Percentiles rank a stretch among this genome's conserved stretches.
These are phyloP conservation scores for Suillus placidus DNA, from an alignment of 768 basidiomycete species.

Conservation along the genomic window DNA sequence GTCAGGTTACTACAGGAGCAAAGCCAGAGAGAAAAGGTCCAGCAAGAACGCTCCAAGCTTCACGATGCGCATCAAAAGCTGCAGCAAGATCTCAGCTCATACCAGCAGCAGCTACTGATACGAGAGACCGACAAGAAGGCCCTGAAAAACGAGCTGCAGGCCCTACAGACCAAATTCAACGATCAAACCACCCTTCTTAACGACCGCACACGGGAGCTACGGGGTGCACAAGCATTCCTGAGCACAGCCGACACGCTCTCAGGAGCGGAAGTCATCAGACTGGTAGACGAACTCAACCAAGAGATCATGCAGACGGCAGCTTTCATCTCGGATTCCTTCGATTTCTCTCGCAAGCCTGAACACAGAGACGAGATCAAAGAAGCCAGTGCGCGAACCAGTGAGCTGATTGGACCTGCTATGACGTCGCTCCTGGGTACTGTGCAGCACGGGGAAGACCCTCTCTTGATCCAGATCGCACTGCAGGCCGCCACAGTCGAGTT, in stretches of 20 bases:
- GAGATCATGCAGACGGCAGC: constrained; percentile 52
- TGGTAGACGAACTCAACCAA: constrained; percentile 45
- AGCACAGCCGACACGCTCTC: constrained; percentile 47
- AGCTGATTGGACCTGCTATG: constrained; percentile 34
- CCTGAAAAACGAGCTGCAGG: constrained; percentile 30
- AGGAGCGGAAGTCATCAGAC: constrained; percentile 44
- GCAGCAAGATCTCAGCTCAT: constrained; percentile 15
- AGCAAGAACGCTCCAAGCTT: constrained; percentile 21
- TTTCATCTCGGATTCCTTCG: constrained; percentile 44
- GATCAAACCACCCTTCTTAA: constrained; percentile 36
- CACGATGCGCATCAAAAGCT: constrained; percentile 19
- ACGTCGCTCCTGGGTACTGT: constrained; percentile 28
- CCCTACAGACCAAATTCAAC: constrained; percentile 26
- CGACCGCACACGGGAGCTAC: constrained; percentile 41
- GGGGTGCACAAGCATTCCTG: constrained; percentile 46
- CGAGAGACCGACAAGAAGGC: constrained; percentile 30
- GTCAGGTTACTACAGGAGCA: constrained; percentile 23
- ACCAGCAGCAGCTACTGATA: constrained; percentile 26
- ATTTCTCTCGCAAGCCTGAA: constrained; percentile 28
- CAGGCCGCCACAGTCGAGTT: constrained; percentile 37
- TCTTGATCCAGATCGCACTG: constrained; percentile 44
- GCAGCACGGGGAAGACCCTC: constrained; percentile 34
- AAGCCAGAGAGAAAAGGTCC: constrained; percentile 18
- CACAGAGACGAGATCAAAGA: constrained; percentile 31
- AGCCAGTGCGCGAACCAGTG: constrained; percentile 29